Base-by-base conservation (phyloP, 192 early-diverging fungal species). In the Dissophora globulifera region DNA sequence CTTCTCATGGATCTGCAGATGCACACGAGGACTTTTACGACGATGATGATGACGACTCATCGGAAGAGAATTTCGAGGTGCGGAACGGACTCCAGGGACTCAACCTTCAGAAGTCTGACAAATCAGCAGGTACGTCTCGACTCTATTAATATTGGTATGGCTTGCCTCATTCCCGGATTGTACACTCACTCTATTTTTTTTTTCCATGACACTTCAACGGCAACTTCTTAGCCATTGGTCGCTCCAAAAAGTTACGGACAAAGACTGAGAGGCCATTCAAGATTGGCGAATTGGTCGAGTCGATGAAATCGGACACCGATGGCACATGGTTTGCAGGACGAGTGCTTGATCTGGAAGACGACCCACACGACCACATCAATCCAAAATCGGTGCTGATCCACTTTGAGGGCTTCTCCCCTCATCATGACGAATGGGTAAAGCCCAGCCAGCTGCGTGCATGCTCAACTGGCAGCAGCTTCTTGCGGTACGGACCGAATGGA, bases 321-420 rank as follows among this genome's bases (percentile, higher is more conserved):
- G 72, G 72, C 9, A 76, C 72, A 12, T 76, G 72, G 72, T 67
- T 67, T 49, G 72, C 72, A 20, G 72, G 63, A 23, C 57, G 72
- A 12, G 72, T 76, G 4, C 57, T 76, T 0, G 72, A 76, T 67
- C 50, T 76, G 20, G 72, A 76, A 30, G 72, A 76, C 17, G 72
- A 76, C 35, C 72, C 72, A 23, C 72, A 76, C 25, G 64, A 76
- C 31, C 72, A 76, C 19, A 76, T 76, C 50, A 76, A 76, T 50
- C 72, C 72, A 29, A 76, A 76, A 32, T 76, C 72, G 0, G 79
- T 83, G 46, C 70, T 85, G 43, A 69, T 85, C 22, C 84, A 86
- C 42, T 86, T 80, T 66, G 84, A 86, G 60, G 84, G 84, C 0
- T 86, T 74, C 31, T 78, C 84, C 17, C 78, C 79, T 46, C 72